A percentile compares a stretch with the other conserved stretches of the same genome.
phyloP scores from a whole-genome alignment of 768 basidiomycete species.

The Tricholoma furcatifolium region DNA sequence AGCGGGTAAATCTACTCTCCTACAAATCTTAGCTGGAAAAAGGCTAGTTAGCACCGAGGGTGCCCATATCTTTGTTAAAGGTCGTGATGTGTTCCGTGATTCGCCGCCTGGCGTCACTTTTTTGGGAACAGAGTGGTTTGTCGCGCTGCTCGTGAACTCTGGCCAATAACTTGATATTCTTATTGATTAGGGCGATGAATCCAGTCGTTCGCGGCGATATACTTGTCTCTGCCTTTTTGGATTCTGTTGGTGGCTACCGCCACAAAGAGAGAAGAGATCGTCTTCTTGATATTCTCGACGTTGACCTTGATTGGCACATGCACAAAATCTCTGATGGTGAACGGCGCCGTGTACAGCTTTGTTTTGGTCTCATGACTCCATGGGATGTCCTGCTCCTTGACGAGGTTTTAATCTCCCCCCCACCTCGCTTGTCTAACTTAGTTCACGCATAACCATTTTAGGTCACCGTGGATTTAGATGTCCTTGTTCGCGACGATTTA shows the following conservation, averaged over 20 bases:
- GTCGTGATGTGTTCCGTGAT: conserved; percentile 85
- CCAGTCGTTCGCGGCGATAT: conserved; percentile 95
- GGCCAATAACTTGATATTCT: conserved; percentile 6
- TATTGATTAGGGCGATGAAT: conserved; percentile 81
- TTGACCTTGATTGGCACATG: conserved; percentile 97
- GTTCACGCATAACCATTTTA: conserved; percentile 25
- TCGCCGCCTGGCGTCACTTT: conserved; percentile 82
- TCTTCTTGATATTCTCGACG: conserved; percentile 88
- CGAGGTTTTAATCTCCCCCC: conserved; percentile 54
- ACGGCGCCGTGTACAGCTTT: conserved; percentile 86
- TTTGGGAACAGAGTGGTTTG: conserved; percentile 92
- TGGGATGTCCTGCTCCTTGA: conserved; percentile 95
- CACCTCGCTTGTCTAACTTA: conserved; percentile 1
- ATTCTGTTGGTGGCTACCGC: conserved; percentile 95
- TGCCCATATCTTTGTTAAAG: conserved; percentile 71
- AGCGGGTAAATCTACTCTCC: conserved; percentile 95
- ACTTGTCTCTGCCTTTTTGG: conserved; percentile 89
- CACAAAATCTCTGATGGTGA: conserved; percentile 96
- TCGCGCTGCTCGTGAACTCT: conserved; percentile 12
- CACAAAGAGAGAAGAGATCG: conserved; percentile 85
- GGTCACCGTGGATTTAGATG: conserved; percentile 97
- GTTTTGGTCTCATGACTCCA: conserved; percentile 92
- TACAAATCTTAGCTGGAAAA: conserved; percentile 94
- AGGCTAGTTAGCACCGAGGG: conserved; percentile 56
- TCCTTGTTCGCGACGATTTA: conserved; percentile 90